Percentiles rank a stretch among this genome's conserved stretches.
These are phyloP conservation scores for Backusella liffmaniae DNA, from an alignment of 192 early-diverging fungal genomes.

Conservation along the genomic window DNA sequence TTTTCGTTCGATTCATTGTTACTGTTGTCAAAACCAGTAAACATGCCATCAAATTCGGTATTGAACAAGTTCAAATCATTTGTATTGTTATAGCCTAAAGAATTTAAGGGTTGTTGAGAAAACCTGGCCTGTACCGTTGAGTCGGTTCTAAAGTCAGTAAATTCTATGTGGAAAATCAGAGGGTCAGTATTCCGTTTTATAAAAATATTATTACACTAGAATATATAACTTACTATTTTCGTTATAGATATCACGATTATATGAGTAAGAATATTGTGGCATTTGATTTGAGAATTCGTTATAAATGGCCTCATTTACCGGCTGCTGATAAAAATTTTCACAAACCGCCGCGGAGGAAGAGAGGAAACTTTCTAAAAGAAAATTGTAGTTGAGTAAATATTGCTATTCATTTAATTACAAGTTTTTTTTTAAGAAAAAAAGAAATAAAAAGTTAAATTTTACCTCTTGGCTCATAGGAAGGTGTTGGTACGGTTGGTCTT, in stretches of 20 bases:
- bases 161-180: not conserved
- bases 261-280: not conserved
- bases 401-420: not conserved
- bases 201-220: not conserved
- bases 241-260: not conserved
- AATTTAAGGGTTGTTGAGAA: not conserved
- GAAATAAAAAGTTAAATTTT: not conserved
- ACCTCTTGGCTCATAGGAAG: not conserved
- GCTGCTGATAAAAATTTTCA: conserved; percentile 12
- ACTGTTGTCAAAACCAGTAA: not conserved
- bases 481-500: not conserved
- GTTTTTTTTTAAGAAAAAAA: not conserved
- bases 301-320: not conserved
- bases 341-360: not conserved
- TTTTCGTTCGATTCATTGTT: not conserved
- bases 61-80: not conserved
- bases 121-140: not conserved
- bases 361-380: conserved; percentile 8
- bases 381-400: not conserved
- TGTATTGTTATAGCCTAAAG: not conserved
- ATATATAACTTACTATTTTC: conserved; percentile 13
- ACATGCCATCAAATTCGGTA: not conserved
- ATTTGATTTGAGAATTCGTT: conserved; percentile 2
- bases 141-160: conserved; percentile 6
- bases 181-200: not conserved